Evolutionary conservation across 139 green algal species (phyloP).

Genomic region (Diplosphaera chodatii): DNA sequence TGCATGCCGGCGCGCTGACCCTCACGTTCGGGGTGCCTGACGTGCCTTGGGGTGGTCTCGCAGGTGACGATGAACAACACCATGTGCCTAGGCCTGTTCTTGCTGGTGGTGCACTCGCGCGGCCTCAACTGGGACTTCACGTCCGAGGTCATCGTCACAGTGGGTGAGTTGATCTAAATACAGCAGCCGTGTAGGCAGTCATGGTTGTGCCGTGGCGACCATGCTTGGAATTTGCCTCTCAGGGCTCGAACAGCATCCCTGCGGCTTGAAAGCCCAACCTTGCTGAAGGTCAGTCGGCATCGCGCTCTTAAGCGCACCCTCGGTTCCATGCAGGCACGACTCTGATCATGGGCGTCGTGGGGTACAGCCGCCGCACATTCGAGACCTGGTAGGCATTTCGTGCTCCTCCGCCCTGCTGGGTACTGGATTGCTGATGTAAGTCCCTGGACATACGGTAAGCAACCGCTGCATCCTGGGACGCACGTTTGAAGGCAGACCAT

Average conservation of each 20-base stretch:
- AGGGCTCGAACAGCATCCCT: no score
- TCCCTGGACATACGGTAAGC: no score
- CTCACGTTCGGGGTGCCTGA: neutral
- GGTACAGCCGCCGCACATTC: conserved; percentile 29
- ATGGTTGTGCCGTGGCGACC: neutral
- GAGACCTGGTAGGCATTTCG: no score
- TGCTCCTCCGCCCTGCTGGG: no score
- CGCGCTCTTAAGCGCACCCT: no score
- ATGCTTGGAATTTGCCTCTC: neutral
- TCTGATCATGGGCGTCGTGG: conserved; percentile 27
- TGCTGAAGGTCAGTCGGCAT: no score
- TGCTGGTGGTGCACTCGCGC: conserved; percentile 46
- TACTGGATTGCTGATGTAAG: no score
- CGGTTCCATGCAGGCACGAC: conserved; percentile 18
- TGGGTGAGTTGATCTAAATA: conserved; percentile 10
- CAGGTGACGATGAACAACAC: conserved; percentile 71
- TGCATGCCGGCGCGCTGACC: no score
- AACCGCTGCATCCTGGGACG: no score
- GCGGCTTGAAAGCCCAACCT: no score
- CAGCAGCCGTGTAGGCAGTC: neutral
- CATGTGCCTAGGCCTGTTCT: conserved; percentile 60
- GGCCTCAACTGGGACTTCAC: conserved; percentile 50
- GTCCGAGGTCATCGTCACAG: conserved; percentile 37
- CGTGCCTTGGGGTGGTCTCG: conserved; percentile 43
- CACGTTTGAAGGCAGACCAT: no score